Base-by-base conservation (phyloP, 495 filamentous ascomycete species). In the Penicillium canariense region DNA sequence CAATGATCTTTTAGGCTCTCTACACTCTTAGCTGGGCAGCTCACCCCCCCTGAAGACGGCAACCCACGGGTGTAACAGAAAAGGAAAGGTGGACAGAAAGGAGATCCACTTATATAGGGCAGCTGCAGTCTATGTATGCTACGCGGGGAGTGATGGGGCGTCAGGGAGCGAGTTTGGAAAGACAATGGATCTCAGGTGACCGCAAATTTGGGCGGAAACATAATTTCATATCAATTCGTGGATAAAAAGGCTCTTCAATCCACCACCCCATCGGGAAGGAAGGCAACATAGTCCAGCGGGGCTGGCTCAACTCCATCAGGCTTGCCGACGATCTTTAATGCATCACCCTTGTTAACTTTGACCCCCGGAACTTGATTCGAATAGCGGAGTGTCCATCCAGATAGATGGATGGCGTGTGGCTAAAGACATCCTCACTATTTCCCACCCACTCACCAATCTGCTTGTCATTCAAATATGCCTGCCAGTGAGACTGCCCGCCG, bases 321-420 rank as follows among this genome's bases (percentile, higher is more conserved):
- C 35, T 40, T 67, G 0, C 84, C 81, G 10, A 83, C 75, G 63
- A 88, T 80, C 62, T 79, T 85, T 57, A 88, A 54, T 47, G 69
- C 62, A 67, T 84, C 80, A 1, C 84, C 83, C 61, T 76, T 76
- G 20, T 61, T 61, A 12, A 87, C 67, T 39, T 71, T 55, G 0
- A 89, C 68, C 65, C 64, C 8, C 60, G 62, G 50, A 88, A 85
- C 2, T 78, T 87, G 20, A 86, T 73, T 10, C 86, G 67, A 6
- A 77, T 84, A 18, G 84, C 84, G 4, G 84, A 84, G 61, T 86
- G 81, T 0, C 82, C 84, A 63, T 88, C 84, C 14, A 87, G 61
- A 31, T 80, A 81, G 5, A 72, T 70, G 23, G 80, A 81, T 11
- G 76, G 69, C 9, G 76, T 81, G 58, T 83, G 79, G 0, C 84